Conservation (phyloP, 176 grass and related monocot genomes). For the Melocanna baccifera region DNA sequence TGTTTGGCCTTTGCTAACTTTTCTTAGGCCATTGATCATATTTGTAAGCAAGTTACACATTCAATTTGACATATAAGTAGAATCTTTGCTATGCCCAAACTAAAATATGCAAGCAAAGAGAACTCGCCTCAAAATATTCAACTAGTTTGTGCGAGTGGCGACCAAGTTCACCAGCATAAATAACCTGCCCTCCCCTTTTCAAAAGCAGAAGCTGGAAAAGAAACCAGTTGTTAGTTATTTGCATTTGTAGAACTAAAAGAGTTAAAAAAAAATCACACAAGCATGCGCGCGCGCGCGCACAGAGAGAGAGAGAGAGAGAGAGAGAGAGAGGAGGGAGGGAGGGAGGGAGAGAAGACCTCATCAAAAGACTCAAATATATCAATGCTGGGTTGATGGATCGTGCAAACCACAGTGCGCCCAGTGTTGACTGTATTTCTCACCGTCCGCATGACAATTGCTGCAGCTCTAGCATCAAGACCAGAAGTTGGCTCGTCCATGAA, state of each 20-base stretch:
- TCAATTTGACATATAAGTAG: background rate
- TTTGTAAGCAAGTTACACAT: background rate
- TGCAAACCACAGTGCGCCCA: slow-evolving; percentile 90
- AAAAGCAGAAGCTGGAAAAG: slow-evolving; percentile 73
- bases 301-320: no score
- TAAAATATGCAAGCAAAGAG: background rate
- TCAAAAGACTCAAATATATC: slow-evolving; percentile 98
- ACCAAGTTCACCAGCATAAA: slow-evolving; percentile 86
- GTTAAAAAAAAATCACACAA: background rate
- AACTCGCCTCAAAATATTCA: slow-evolving; percentile 77
- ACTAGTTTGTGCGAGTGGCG: slow-evolving; percentile 67
- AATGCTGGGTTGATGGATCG: slow-evolving; percentile 95
- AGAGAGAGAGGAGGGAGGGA: no score
- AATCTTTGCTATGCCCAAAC: background rate
- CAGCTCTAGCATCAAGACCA: slow-evolving; percentile 88
- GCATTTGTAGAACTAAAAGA: background rate
- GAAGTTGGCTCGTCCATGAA: slow-evolving; percentile 99
- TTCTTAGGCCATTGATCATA: background rate
- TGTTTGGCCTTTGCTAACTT: background rate
- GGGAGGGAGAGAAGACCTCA: slow-evolving; percentile 49
- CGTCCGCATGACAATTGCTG: slow-evolving; percentile 93
- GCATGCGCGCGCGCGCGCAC: background rate
- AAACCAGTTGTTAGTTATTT: background rate
- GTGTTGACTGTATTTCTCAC: slow-evolving; percentile 97
- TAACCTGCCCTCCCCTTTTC: slow-evolving; percentile 83